phyloP scores from a whole-genome alignment of 2,329 filamentous ascomycete genomes.

The Penicillium thymicola region DNA sequence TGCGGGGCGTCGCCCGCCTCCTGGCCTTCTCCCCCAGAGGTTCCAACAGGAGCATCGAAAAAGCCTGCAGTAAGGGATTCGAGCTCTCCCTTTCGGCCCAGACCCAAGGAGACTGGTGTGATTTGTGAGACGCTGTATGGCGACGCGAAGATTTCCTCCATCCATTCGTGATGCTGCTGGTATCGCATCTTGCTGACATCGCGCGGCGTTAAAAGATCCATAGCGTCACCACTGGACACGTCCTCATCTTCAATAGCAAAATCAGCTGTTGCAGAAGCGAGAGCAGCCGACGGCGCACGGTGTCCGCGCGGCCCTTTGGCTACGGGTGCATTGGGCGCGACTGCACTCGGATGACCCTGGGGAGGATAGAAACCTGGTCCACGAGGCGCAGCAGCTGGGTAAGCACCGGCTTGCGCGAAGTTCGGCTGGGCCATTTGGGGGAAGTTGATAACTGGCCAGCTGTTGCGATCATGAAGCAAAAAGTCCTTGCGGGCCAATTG shows the following conservation, averaged over 20 bases:
- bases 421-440: constrained; percentile 54
- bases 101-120: constrained; percentile 76
- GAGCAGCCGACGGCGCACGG: constrained; percentile 40
- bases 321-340: constrained; percentile 23
- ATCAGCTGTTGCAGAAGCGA: constrained; percentile 43
- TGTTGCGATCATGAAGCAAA: constrained; percentile 82
- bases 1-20: constrained; percentile 31
- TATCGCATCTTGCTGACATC: constrained; percentile 87
- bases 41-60: constrained; percentile 60
- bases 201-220: constrained; percentile 83
- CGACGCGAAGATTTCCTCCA: constrained; percentile 93
- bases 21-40: constrained; percentile 28
- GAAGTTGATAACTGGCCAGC: constrained; percentile 82
- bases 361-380: constrained; percentile 39
- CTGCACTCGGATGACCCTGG: constrained; percentile 27
- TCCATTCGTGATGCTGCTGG: constrained; percentile 96
- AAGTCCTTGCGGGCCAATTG: constrained; percentile 89
- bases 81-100: constrained; percentile 81
- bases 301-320: constrained; percentile 43
- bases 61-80: constrained; percentile 79
- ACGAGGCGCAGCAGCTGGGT: constrained; percentile 35
- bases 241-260: constrained; percentile 77
- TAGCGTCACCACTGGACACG: constrained; percentile 77
- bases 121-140: constrained; percentile 85
- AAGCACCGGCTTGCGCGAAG: constrained; percentile 50